Base-by-base conservation (phyloP, 2,329 filamentous ascomycete species). In the Thermoascus crustaceus region DNA sequence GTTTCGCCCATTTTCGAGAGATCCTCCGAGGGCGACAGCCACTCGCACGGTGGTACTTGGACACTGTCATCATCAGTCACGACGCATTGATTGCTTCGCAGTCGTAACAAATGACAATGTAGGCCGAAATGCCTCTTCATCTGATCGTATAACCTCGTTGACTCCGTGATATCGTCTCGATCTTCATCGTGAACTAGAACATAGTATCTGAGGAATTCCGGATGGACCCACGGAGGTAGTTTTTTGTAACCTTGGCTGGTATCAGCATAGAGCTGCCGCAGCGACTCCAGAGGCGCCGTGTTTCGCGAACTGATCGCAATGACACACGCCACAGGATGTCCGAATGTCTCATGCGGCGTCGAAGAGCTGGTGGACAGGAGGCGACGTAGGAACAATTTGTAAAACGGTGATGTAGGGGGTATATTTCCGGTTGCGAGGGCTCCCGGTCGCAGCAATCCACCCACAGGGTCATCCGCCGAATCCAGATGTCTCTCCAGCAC, bases 111-210 rank as follows among this genome's bases (percentile, higher is more conserved):
- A 61, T 98, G 91, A 55, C 91, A 98, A 61, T 98, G 88, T 31
- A 96, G 68, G 2, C 91, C 91, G 45, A 98, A 85, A 62, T 95
- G 86, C n/a, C 91, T 79, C 63, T 96, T 98, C 93, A 98, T 98
- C 60, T 95, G 86, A 49, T 98, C 91, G 60, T 94, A 98, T 18
- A 96, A 69, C 11, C 79, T 76, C 60, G 89, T 89, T 8, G 88
- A 94, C 61, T 87, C 83, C 23, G 78, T 77, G 42, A 96, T 94
- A 55, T 98, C 88, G 53, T 94, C 89, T 42, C 78, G 79, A 55
- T 98, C 91, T 63, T 98, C 93, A 49, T 98, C 91, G 52, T 98
- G 91, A 11, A 98, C 82, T 26, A 98, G 69, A 10, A 98, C 85
- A 61, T 98, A 98, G 61, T 98, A 98, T 44, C 91, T 77, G 44